Percentiles rank a stretch among this genome's conserved stretches.
Conservation (phyloP, 331 rosid species). For the Dryas integrifolia region DNA sequence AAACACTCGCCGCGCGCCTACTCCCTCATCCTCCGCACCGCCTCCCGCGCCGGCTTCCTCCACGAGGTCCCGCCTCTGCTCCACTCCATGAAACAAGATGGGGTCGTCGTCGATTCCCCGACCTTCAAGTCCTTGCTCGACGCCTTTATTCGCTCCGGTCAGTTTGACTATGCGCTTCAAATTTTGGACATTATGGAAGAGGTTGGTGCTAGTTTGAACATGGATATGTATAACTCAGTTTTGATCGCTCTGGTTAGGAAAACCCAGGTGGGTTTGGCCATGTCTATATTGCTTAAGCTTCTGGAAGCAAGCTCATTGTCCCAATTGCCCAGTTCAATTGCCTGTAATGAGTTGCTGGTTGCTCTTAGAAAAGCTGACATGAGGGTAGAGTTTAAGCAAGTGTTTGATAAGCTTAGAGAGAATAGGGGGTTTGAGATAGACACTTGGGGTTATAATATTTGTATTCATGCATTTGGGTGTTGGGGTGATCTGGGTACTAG, state of each 20-base stretch:
- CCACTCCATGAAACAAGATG: constrained; percentile 43
- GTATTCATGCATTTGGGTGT: constrained; percentile 80
- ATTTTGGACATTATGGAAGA: constrained; percentile 55
- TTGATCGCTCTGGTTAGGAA: constrained; percentile 55
- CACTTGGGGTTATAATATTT: constrained; percentile 58
- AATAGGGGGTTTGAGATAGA: constrained; percentile 47
- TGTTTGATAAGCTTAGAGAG: constrained; percentile 50
- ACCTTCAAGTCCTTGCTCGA: constrained; percentile 59
- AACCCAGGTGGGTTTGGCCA: constrained; percentile 59
- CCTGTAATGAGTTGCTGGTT: constrained; percentile 59
- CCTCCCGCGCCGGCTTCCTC: constrained; percentile 41
- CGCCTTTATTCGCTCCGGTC: constrained; percentile 42
- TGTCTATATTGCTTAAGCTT: constrained; percentile 56
- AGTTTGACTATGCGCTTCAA: constrained; percentile 49
- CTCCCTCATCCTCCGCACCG: constrained; percentile 47
- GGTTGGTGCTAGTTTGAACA: constrained; percentile 30
- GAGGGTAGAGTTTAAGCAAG: constrained; percentile 54
- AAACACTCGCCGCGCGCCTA: constrained; percentile 35
- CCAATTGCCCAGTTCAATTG: constrained; percentile 32
- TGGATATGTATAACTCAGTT: constrained; percentile 48
- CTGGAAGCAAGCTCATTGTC: constrained; percentile 21
- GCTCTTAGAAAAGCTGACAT: constrained; percentile 60
- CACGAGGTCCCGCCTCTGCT: constrained; percentile 50
- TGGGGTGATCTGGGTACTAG: constrained; percentile 78
- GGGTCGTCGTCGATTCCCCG: constrained; percentile 40